A percentile compares a stretch with the other conserved stretches of the same genome.
phyloP scores from a whole-genome alignment of 2,329 filamentous ascomycete genomes.

The Colletotrichum trifolii region DNA sequence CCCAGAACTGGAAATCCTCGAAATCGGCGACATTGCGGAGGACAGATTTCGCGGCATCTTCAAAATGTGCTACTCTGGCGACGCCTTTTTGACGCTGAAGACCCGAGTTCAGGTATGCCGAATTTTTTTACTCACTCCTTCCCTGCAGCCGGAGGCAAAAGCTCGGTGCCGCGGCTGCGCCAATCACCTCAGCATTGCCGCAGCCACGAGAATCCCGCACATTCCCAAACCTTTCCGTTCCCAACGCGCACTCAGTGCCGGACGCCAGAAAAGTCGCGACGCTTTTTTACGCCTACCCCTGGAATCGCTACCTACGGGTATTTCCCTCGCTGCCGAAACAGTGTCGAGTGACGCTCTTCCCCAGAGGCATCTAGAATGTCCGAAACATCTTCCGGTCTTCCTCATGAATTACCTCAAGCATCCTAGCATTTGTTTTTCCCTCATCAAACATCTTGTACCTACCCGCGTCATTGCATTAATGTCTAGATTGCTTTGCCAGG shows the following conservation, averaged over 20 bases:
- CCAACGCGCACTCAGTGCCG: background rate
- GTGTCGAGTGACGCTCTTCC: background rate
- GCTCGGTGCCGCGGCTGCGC: conserved; percentile 14
- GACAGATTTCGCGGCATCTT: conserved; percentile 98
- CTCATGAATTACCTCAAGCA: conserved; percentile 6
- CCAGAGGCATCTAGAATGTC: background rate
- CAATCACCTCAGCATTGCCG: conserved; percentile 13
- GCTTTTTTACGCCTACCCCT: conserved; percentile 13
- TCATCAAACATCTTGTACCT: conserved; percentile 29
- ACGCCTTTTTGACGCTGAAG: conserved; percentile 94
- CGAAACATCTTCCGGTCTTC: background rate
- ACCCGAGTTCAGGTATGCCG: conserved; percentile 85
- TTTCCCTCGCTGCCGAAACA: conserved; percentile 20
- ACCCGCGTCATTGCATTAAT: conserved; percentile 44
- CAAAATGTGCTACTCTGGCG: conserved; percentile 98
- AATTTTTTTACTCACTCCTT: conserved; percentile 32
- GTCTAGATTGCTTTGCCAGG: conserved; percentile 49
- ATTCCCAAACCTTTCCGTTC: conserved; percentile 9
- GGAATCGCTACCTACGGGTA: conserved; percentile 14
- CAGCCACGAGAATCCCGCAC: background rate
- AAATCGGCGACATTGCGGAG: conserved; percentile 97
- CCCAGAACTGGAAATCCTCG: conserved; percentile 94
- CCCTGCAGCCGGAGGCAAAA: conserved; percentile 22
- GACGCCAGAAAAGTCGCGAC: background rate
- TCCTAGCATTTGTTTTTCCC: conserved; percentile 34